A percentile compares a stretch with the other conserved stretches of the same genome.
Evolutionary conservation across 2,329 filamentous ascomycete genomes (phyloP).

Genomic region (Gnomoniopsis smithogilvyi): DNA sequence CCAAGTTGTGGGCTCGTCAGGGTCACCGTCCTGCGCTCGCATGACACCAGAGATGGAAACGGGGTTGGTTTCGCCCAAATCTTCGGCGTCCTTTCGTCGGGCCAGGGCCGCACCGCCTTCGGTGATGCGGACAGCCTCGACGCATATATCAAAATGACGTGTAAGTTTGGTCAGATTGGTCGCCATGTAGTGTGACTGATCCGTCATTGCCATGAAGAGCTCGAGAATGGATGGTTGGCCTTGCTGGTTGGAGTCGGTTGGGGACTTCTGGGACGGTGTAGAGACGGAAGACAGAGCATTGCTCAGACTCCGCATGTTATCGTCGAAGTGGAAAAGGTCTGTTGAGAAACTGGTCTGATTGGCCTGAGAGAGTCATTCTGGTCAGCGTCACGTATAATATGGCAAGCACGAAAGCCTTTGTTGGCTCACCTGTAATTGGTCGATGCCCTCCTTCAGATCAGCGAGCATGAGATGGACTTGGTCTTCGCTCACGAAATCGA

Average conservation of each 20-base stretch:
- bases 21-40: conserved; percentile 50
- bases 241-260: conserved; percentile 33
- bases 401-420: background rate
- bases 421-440: conserved; percentile 58
- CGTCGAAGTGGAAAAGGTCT: conserved; percentile 72
- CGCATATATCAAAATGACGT: conserved; percentile 88
- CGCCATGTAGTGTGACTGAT: conserved; percentile 79
- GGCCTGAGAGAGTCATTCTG: conserved; percentile 33
- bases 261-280: conserved; percentile 29
- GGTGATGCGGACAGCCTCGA: conserved; percentile 82
- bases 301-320: conserved; percentile 65
- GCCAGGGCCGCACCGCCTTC: conserved; percentile 22
- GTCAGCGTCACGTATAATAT: background rate
- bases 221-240: conserved; percentile 39
- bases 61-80: conserved; percentile 36
- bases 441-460: conserved; percentile 67
- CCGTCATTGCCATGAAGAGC: conserved; percentile 62
- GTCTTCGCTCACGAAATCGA: conserved; percentile 74
- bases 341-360: conserved; percentile 73
- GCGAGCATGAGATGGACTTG: conserved; percentile 64
- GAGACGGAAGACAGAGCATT: conserved; percentile 46
- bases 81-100: conserved; percentile 65
- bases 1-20: conserved; percentile 62
- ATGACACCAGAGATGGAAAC: conserved; percentile 67
- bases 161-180: conserved; percentile 76